Conservation (phyloP, 2,329 filamentous ascomycete species). For the Bipolaris gigantea region DNA sequence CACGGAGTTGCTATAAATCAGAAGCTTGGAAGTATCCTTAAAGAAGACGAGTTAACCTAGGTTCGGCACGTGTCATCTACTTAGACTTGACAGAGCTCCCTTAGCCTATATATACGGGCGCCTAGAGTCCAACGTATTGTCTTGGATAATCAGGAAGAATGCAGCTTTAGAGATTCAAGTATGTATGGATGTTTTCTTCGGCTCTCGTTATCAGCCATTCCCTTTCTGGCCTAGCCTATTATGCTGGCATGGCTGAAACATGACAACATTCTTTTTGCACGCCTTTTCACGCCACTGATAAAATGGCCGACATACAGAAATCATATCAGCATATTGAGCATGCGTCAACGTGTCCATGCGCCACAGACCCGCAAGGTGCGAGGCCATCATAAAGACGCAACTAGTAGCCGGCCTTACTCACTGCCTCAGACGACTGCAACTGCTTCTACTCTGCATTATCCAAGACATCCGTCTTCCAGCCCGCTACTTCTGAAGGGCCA, state of each 20-base stretch:
- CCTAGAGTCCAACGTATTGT: no score
- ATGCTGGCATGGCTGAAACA: conserved; percentile 4
- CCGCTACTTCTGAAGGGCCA: conserved; percentile 11
- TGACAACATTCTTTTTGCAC: not conserved
- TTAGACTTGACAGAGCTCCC: no score
- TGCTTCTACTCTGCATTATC: conserved; percentile 17
- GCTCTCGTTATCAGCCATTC: not conserved
- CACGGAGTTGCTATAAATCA: no score
- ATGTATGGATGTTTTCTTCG: not conserved
- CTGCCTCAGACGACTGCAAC: conserved; percentile 11
- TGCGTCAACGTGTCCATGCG: conserved; percentile 11
- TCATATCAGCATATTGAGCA: conserved; percentile 14
- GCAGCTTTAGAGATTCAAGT: no score
- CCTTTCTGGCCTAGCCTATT: conserved; percentile 2
- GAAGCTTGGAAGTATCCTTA: no score
- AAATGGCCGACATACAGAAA: conserved; percentile 8
- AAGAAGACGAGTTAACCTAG: no score
- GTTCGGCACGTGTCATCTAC: no score
- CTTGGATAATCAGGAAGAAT: no score
- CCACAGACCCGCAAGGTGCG: conserved; percentile 11
- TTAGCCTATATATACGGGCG: no score
- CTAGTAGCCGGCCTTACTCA: not conserved
- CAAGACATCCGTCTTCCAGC: conserved; percentile 12
- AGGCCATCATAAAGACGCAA: not conserved
- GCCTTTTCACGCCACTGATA: not conserved